Evolutionary conservation across 495 filamentous ascomycete species (phyloP).

Genomic region (Talaromyces ruber): DNA sequence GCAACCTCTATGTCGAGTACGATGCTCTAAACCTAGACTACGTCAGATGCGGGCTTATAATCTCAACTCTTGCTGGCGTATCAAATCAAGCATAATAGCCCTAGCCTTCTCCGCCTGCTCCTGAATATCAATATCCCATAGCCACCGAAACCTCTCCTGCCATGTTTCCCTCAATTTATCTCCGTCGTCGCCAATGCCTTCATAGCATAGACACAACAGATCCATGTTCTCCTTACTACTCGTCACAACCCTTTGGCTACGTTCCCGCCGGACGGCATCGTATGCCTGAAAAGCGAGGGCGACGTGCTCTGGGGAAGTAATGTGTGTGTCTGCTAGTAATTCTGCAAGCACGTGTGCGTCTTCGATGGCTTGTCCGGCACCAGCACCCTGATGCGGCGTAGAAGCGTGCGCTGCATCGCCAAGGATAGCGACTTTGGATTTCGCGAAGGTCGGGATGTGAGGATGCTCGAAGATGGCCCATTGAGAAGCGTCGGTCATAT

Average conservation of each 20-base stretch:
- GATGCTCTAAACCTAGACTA: not conserved
- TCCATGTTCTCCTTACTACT: conserved; percentile 30
- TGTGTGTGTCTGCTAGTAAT: conserved; percentile 44
- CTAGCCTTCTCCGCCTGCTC: not conserved
- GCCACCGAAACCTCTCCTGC: conserved; percentile 38
- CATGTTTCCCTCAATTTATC: conserved; percentile 30
- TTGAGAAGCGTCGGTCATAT: conserved; percentile 39
- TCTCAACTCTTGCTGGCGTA: not conserved
- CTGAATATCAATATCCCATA: conserved; percentile 24
- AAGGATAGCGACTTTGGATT: conserved; percentile 46
- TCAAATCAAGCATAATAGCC: not conserved
- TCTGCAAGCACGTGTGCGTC: conserved; percentile 53
- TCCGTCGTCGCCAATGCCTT: conserved; percentile 35
- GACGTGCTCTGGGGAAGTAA: not conserved
- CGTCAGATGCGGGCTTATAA: not conserved
- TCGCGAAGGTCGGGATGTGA: conserved; percentile 44
- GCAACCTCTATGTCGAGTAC: not conserved
- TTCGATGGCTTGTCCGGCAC: conserved; percentile 61
- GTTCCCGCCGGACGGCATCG: conserved; percentile 47
- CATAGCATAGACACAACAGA: conserved; percentile 31
- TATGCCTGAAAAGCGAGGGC: conserved; percentile 51
- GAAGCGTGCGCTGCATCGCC: conserved; percentile 66
- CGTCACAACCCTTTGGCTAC: conserved; percentile 38
- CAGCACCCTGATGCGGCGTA: conserved; percentile 62
- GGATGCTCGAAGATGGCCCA: conserved; percentile 61